Percentiles rank a stretch among this genome's conserved stretches.
These are phyloP conservation scores for Globisporangium splendens DNA, from an alignment of 352 stramenopile species.

Conservation along the genomic window DNA sequence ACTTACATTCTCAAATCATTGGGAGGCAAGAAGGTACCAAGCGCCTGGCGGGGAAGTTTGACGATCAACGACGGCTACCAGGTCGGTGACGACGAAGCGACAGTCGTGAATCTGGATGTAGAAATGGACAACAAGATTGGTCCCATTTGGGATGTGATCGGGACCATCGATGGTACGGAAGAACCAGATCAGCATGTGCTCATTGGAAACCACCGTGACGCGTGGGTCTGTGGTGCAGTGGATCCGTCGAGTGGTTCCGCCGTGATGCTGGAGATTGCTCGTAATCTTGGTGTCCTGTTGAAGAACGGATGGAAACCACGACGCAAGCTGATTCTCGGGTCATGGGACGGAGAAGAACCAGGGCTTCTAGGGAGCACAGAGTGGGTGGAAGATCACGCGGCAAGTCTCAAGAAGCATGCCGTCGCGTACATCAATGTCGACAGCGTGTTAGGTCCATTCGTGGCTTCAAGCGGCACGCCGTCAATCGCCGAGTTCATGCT, in stretches of 20 bases:
- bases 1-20: constrained; percentile 67
- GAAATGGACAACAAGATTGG: constrained; percentile 74
- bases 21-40: constrained; percentile 46
- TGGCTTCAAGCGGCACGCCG: constrained; percentile 53
- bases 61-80: constrained; percentile 60
- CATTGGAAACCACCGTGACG: constrained; percentile 89
- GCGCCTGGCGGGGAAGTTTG: constrained; percentile 57
- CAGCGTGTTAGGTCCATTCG: constrained; percentile 46
- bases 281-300: constrained; percentile 57
- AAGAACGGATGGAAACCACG: constrained; percentile 60
- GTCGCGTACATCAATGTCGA: constrained; percentile 88
- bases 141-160: constrained; percentile 87
- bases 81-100: constrained; percentile 65
- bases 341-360: constrained; percentile 87
- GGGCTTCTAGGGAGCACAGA: constrained; percentile 81
- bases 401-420: constrained; percentile 45
- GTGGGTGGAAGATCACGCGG: constrained; percentile 66
- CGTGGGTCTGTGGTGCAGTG: constrained; percentile 87
- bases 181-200: constrained; percentile 71
- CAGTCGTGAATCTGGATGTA: constrained; percentile 59
- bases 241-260: constrained; percentile 84
- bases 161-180: constrained; percentile 60
- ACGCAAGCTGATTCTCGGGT: constrained; percentile 73
- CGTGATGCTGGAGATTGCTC: constrained; percentile 82
- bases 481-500: constrained; percentile 63